Evolutionary conservation across 2,329 filamentous ascomycete species (phyloP).

Genomic region (Sclerotinia subarctica): DNA sequence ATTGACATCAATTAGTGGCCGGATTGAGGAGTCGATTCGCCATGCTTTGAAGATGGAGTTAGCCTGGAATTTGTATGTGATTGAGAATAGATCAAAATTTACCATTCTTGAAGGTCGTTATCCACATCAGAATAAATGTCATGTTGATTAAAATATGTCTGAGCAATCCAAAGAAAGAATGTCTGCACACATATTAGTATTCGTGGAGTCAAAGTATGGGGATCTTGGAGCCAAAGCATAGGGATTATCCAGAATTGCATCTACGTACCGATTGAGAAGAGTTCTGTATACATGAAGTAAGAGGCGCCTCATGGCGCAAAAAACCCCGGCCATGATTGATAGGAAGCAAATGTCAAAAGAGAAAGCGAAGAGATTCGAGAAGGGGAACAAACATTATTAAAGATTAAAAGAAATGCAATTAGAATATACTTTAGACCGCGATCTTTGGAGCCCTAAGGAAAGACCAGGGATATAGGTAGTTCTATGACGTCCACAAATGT

Average conservation of each 20-base stretch:
- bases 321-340: conserved; percentile 23
- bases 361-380: conserved; percentile 4
- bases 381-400: not conserved
- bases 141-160: conserved; percentile 35
- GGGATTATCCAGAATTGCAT: not conserved
- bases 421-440: not conserved
- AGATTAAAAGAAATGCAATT: conserved; percentile 1
- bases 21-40: conserved; percentile 34
- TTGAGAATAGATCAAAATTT: not conserved
- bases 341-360: not conserved
- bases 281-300: conserved; percentile 33
- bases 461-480: not conserved
- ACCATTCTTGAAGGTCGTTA: conserved; percentile 37
- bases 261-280: conserved; percentile 32
- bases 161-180: conserved; percentile 33
- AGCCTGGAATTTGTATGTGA: not conserved
- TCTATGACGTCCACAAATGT: conserved; percentile 7
- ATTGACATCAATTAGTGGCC: conserved; percentile 32
- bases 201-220: too few relatives aligned
- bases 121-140: conserved; percentile 35
- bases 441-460: not conserved
- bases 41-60: conserved; percentile 25
- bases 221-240: not conserved
- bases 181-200: conserved; percentile 25
- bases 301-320: conserved; percentile 27